Base-by-base conservation (phyloP, 495 filamentous ascomycete species). In the Neurospora tetraspora region DNA sequence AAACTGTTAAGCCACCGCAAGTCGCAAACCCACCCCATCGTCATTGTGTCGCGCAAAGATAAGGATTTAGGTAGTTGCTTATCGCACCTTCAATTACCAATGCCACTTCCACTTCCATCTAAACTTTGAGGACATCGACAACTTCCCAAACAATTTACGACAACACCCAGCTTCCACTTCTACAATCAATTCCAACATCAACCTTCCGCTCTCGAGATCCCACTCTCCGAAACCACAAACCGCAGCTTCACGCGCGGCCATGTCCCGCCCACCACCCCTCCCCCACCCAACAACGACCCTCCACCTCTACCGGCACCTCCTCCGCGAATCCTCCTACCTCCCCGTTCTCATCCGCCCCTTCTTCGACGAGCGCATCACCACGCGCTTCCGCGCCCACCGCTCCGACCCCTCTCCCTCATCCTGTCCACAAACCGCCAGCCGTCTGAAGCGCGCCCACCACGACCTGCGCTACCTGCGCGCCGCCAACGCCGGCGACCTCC, bases 321-420 rank as follows among this genome's bases (percentile, higher is more conserved):
- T 98, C 68, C 93, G 95, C 74, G 91, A 97, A 84, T 88, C 89
- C 34, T 89, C 91, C 72, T 97, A 97, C 78, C 89, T 99, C 34
- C 94, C 94, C 14, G 72, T 89, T 4, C 77, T 87, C 69, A 91
- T 91, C 37, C 89, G 90, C 47, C 76, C 77, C 31, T 91, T 88
- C 78, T 81, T 92, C 75, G 83, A 84, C 73, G 74, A 84, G 20
- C 83, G 90, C 74, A 85, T 94, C 73, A 75, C 88, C 53, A 31
- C 76, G 23, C 87, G 91, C 69, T 98, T 91, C 80, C 79, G 78
- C 18, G 69, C 76, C 6, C 77, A 79, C 73, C 65, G 40, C 1
- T 0, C 72, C n/a, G 39, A 74, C 76, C 9, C 53, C 2, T 4
- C 6, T 0, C 1, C 43, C 1, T 65, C 53, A 0, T 23, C n/a